Percentiles rank a stretch among this genome's conserved stretches.
Conservation (phyloP, 441 rosid species). For the Raphanus hybrid region DNA sequence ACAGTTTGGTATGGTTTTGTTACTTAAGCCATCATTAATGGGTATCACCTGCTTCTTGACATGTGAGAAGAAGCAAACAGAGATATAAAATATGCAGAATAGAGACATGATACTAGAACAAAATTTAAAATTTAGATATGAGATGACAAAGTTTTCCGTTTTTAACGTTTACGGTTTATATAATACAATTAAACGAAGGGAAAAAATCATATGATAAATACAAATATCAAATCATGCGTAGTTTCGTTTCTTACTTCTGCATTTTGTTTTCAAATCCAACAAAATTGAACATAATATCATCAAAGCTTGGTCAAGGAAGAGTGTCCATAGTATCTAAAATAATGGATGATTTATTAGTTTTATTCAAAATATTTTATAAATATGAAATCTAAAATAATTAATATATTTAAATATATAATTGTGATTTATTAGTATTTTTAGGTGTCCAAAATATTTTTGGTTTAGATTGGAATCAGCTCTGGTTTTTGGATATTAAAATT, state of each 20-base stretch:
- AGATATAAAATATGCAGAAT: neutral
- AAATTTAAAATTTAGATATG: neutral
- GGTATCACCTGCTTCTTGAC: neutral
- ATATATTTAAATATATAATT: too few species aligned
- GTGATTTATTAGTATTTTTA: neutral
- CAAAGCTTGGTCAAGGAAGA: too few species aligned
- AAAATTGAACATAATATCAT: too few species aligned
- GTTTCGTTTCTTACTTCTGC: too few species aligned
- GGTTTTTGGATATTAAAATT: neutral
- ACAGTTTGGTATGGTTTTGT: constrained; percentile 5
- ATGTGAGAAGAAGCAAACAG: neutral
- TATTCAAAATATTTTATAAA: too few species aligned
- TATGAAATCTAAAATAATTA: neutral
- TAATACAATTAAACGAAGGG: too few species aligned
- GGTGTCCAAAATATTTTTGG: neutral
- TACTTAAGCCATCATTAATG: neutral
- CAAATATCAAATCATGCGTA: too few species aligned
- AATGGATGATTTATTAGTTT: too few species aligned
- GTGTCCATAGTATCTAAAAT: too few species aligned
- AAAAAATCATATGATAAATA: neutral
- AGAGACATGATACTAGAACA: neutral
- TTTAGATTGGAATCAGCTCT: neutral
- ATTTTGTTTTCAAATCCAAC: too few species aligned
- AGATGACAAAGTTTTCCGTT: constrained; percentile 11
- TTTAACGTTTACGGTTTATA: constrained; percentile 1